phyloP scores from a whole-genome alignment of 352 stramenopile species.

The Phytophthora meadii region DNA sequence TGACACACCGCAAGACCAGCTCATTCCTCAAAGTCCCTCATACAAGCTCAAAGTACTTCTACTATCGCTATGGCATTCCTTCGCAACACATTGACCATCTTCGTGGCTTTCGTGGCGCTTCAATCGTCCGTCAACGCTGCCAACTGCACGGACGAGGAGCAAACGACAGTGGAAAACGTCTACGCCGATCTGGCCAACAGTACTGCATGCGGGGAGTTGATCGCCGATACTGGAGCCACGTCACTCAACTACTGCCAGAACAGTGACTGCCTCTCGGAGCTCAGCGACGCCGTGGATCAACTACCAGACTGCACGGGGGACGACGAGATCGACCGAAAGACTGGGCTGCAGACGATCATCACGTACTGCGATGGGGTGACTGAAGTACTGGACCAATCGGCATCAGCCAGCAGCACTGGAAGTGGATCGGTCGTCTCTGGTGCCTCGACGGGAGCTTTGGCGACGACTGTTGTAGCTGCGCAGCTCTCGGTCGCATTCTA shows the following conservation, averaged over 20 bases:
- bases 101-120: slow-evolving; percentile 18
- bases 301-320: slow-evolving; percentile 43
- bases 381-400: slow-evolving; percentile 24
- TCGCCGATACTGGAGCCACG: slow-evolving; percentile 30
- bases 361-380: slow-evolving; percentile 30
- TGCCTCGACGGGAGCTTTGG: slow-evolving; percentile 8
- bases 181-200: slow-evolving; percentile 36
- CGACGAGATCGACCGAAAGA: slow-evolving; percentile 39
- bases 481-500: slow-evolving; percentile 25
- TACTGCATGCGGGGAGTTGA: slow-evolving; percentile 28
- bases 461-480: slow-evolving; percentile 1
- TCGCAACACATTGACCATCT: slow-evolving; percentile 3
- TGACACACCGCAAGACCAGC: slow-evolving; percentile 5
- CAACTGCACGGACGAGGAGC: slow-evolving; percentile 40
- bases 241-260: slow-evolving; percentile 46
- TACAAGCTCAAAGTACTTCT: background rate
- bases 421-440: slow-evolving; percentile 19
- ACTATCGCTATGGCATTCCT: slow-evolving; percentile 15
- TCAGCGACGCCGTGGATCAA: slow-evolving; percentile 28
- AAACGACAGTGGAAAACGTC: slow-evolving; percentile 34
- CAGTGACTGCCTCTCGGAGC: slow-evolving; percentile 34
- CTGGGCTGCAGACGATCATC: slow-evolving; percentile 30
- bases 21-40: slow-evolving; percentile 13
- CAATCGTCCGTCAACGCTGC: slow-evolving; percentile 16
- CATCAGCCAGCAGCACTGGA: slow-evolving; percentile 19